Base-by-base conservation (phyloP, 495 filamentous ascomycete species). In the Halenospora varia region DNA sequence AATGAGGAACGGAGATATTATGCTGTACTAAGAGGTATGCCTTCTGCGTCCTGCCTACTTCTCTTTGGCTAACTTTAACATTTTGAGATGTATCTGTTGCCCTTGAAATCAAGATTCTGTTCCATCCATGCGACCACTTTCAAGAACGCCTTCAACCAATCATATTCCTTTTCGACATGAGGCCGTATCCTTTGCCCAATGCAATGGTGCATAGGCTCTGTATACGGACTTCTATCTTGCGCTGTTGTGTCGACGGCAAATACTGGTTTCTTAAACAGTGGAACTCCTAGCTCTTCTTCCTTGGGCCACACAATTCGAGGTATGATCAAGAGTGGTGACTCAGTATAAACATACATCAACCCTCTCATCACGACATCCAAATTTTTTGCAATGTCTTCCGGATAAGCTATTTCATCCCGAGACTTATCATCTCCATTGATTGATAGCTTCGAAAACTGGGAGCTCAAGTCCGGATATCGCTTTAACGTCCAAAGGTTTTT, bases 61-160 rank as follows among this genome's bases (percentile, higher is more conserved):
- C n/a, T n/a, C n/a, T n/a, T n/a, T n/a, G n/a, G n/a, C n/a, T n/a
- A n/a, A n/a, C n/a, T n/a, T n/a, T n/a, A n/a, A n/a, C n/a, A n/a
- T n/a, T n/a, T n/a, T n/a, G n/a, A n/a, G n/a, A n/a, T n/a, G n/a
- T n/a, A n/a, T n/a, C n/a, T n/a, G n/a, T 49, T 19, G 25, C 6
- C 20, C 29, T 6, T 25, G 42, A 55, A 25, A 48, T 48, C 47
- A 44, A 25, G 40, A 19, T 53, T 53, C 40, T 56, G 20, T n/a
- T 61, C 53, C 53, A 61, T 61, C 59, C 59, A 61, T 4, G 47
- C 51, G 2, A 61, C 47, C 1, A 52, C 59, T 35, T 56, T 56
- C 47, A 56, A 20, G 23, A 61, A 61, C 2, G 53, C 53, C 25
- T 53, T 26, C 25, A 61, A 40, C 59, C 59, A 61, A 25, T 56